These are phyloP conservation scores for Phytophthora pseudosyringae DNA, from an alignment of 352 stramenopile genomes.

Conservation along the genomic window DNA sequence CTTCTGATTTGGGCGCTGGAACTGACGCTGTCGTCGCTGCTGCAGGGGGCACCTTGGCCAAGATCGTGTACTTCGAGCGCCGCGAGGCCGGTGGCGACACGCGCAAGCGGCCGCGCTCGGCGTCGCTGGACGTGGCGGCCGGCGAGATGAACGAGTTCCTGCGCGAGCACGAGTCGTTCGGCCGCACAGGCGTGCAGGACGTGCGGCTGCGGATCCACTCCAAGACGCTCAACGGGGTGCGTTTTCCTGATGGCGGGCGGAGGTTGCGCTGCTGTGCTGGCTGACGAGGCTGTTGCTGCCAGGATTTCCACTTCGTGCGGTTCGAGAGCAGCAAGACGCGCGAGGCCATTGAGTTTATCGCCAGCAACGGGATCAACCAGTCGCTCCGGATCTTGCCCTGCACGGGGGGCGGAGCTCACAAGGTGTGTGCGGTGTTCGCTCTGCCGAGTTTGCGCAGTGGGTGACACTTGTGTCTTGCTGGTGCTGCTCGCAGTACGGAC, in stretches of 20 bases:
- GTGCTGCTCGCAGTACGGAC: constrained; percentile 57
- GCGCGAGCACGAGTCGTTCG: constrained; percentile 81
- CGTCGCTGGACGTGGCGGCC: constrained; percentile 79
- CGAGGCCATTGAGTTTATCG: constrained; percentile 82
- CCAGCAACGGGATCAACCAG: constrained; percentile 80
- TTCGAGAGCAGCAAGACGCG: constrained; percentile 83
- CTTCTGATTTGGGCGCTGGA: constrained; percentile 2
- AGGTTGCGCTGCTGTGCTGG: background rate
- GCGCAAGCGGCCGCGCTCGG: constrained; percentile 69
- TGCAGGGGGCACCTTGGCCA: constrained; percentile 92
- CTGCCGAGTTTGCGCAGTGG: background rate
- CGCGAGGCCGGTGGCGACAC: constrained; percentile 47
- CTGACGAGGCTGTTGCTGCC: background rate
- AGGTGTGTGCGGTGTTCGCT: constrained; percentile 47
- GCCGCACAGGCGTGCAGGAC: constrained; percentile 87
- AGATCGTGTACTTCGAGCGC: constrained; percentile 97
- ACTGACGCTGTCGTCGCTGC: constrained; percentile 2
- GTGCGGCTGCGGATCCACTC: constrained; percentile 85
- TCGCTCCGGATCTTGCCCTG: constrained; percentile 80
- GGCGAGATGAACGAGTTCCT: constrained; percentile 90
- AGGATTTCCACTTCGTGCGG: constrained; percentile 97
- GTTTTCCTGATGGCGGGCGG: background rate
- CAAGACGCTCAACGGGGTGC: constrained; percentile 90
- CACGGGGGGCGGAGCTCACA: constrained; percentile 85
- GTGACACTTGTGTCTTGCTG: background rate